These are phyloP conservation scores for Colletotrichum sp. DNA, from an alignment of 2,329 filamentous ascomycete genomes.

Conservation along the genomic window DNA sequence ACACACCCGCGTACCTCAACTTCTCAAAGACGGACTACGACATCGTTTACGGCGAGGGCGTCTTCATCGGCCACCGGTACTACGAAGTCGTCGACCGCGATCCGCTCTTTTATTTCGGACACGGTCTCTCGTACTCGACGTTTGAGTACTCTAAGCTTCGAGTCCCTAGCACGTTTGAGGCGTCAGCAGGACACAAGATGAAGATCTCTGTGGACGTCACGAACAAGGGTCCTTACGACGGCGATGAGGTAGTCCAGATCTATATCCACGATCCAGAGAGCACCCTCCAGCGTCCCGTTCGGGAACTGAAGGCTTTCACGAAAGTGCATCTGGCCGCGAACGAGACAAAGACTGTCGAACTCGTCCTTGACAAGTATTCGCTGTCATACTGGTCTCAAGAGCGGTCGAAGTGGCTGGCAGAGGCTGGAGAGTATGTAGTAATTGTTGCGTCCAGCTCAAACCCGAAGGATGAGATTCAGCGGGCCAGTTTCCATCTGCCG, in stretches of 20 bases:
- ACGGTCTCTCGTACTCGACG: constrained; percentile 78
- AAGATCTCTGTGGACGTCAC: constrained; percentile 23
- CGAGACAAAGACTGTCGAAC: constrained; percentile 60
- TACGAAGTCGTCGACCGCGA: constrained; percentile 73
- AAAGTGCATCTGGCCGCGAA: constrained; percentile 68
- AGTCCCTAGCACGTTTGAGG: constrained; percentile 38
- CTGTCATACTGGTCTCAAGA: constrained; percentile 72
- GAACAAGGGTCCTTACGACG: constrained; percentile 7
- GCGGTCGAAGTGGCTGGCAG: constrained; percentile 66
- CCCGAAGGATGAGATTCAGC: constrained; percentile 5
- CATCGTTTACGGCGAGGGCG: constrained; percentile 78
- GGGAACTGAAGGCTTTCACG: constrained; percentile 69
- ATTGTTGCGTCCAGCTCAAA: constrained; percentile 43
- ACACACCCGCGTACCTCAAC: constrained; percentile 80
- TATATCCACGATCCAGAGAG: constrained; percentile 51
- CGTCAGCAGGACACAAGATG: constrained; percentile 44
- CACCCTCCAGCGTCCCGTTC: constrained; percentile 57
- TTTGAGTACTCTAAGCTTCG: constrained; percentile 62
- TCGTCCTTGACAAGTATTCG: constrained; percentile 34
- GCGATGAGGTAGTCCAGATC: constrained; percentile 53
- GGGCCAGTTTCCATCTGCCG: not conserved
- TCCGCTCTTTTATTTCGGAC: constrained; percentile 78
- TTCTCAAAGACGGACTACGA: constrained; percentile 73
- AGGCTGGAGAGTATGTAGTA: constrained; percentile 69
- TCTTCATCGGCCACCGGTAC: constrained; percentile 82